Evolutionary conservation across 2,329 filamentous ascomycete genomes (phyloP).

Genomic region (Fusarium sublunatum): DNA sequence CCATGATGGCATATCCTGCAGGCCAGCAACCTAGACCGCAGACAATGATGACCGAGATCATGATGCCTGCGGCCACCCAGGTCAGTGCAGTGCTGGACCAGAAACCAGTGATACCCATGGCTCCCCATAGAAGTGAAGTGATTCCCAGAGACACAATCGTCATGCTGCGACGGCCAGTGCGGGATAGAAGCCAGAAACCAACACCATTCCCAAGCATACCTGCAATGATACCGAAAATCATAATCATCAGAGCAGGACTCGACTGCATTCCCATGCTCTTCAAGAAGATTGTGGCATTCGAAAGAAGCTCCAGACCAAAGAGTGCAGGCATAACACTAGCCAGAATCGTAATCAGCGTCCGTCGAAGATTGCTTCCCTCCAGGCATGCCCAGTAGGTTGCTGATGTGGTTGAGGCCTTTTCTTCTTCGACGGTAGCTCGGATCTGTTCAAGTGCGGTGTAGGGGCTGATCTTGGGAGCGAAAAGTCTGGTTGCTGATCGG

Average conservation of each 20-base stretch:
- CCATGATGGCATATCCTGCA: conserved; percentile 54
- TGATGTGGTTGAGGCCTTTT: conserved; percentile 45
- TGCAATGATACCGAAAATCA: conserved; percentile 58
- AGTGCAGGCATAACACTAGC: conserved; percentile 55
- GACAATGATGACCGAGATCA: conserved; percentile 55
- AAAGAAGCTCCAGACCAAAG: conserved; percentile 58
- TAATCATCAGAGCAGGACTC: conserved; percentile 54
- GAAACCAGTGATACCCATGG: conserved; percentile 50
- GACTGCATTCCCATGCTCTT: conserved; percentile 48
- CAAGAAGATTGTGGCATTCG: conserved; percentile 55
- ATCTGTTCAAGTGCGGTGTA: conserved; percentile 33
- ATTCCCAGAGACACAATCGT: conserved; percentile 51
- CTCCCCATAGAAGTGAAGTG: conserved; percentile 54
- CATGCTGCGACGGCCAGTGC: conserved; percentile 55
- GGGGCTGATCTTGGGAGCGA: conserved; percentile 34
- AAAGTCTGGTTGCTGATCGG: conserved; percentile 33
- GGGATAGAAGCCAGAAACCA: conserved; percentile 58
- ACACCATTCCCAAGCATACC: conserved; percentile 58
- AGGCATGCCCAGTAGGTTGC: conserved; percentile 57
- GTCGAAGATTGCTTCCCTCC: conserved; percentile 52
- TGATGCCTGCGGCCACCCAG: conserved; percentile 44
- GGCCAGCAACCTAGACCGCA: conserved; percentile 57
- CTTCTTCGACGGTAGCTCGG: conserved; percentile 54
- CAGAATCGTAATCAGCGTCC: conserved; percentile 54
- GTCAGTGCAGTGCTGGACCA: conserved; percentile 7